Conservation (phyloP, 2,329 filamentous ascomycete genomes). For the Colletotrichum melonis region DNA sequence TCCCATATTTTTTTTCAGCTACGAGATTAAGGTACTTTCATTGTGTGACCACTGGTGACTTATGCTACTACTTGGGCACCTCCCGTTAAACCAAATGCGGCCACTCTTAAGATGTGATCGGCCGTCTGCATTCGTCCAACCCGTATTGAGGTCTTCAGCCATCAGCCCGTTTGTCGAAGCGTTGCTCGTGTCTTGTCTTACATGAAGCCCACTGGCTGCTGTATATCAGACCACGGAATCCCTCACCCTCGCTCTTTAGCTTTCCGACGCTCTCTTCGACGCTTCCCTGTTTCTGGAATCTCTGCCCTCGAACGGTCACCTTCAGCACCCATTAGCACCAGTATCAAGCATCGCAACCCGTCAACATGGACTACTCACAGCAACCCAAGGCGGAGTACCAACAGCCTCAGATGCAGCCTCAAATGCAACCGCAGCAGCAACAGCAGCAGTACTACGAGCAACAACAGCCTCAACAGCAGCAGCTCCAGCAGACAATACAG, state of each 20-base stretch:
- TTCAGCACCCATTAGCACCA: neutral
- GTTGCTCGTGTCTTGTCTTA: neutral
- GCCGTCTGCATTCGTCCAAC: slow-evolving; percentile 13
- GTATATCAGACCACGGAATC: slow-evolving; percentile 16
- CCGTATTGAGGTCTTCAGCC: neutral
- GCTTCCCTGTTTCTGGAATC: neutral
- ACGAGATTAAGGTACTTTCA: neutral
- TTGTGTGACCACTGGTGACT: neutral
- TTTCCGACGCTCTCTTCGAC: too few relatives aligned
- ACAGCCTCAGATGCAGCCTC: slow-evolving; percentile 3
- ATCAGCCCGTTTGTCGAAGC: neutral
- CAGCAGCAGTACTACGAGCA: slow-evolving; percentile 9
- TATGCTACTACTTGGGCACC: neutral
- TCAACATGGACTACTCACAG: slow-evolving; percentile 20
- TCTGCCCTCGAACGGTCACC: neutral
- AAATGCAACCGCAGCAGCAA: slow-evolving; percentile 7
- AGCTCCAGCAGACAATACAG: slow-evolving; percentile 31
- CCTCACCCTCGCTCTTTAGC: neutral
- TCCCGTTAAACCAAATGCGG: slow-evolving; percentile 22
- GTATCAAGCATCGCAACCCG: neutral
- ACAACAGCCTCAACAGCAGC: slow-evolving; percentile 1
- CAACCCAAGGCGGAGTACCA: slow-evolving; percentile 2
- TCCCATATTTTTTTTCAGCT: neutral
- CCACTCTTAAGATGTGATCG: neutral
- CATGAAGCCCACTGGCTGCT: neutral